phyloP scores from a whole-genome alignment of 352 stramenopile genomes.

The Elongisporangium undulatum region DNA sequence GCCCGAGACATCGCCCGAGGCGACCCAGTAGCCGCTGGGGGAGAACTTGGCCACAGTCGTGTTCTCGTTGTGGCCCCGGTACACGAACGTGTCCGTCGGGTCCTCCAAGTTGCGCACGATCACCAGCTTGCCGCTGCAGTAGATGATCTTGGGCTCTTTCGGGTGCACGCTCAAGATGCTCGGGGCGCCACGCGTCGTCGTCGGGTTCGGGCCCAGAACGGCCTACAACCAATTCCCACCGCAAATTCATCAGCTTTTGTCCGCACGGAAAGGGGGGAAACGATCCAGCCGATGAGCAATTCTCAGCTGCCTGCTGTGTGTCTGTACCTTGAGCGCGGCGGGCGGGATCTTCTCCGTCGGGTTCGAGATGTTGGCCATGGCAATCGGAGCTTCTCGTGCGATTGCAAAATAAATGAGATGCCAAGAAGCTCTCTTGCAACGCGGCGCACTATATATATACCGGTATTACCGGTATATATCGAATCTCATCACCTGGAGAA shows the following conservation, averaged over 20 bases:
- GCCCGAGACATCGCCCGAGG: conserved; percentile 85
- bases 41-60: conserved; percentile 94
- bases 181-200: conserved; percentile 65
- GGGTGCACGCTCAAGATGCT: conserved; percentile 74
- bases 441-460: background rate
- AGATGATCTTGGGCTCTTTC: conserved; percentile 89
- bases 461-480: background rate
- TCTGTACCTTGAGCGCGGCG: conserved; percentile 33
- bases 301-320: background rate
- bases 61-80: conserved; percentile 92
- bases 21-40: conserved; percentile 94
- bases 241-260: background rate
- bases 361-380: conserved; percentile 53
- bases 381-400: background rate
- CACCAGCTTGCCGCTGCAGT: conserved; percentile 90
- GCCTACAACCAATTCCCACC: conserved; percentile 19
- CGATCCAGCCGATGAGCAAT: background rate
- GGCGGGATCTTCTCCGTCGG: conserved; percentile 61
- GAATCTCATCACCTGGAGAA: no score
- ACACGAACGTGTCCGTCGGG: conserved; percentile 89
- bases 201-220: conserved; percentile 59
- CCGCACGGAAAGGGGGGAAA: background rate
- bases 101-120: conserved; percentile 87
- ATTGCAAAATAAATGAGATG: conserved; percentile 1
- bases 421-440: background rate